These are phyloP conservation scores for Pythium vanterpoolii DNA, from an alignment of 352 stramenopile species.

Conservation along the genomic window DNA sequence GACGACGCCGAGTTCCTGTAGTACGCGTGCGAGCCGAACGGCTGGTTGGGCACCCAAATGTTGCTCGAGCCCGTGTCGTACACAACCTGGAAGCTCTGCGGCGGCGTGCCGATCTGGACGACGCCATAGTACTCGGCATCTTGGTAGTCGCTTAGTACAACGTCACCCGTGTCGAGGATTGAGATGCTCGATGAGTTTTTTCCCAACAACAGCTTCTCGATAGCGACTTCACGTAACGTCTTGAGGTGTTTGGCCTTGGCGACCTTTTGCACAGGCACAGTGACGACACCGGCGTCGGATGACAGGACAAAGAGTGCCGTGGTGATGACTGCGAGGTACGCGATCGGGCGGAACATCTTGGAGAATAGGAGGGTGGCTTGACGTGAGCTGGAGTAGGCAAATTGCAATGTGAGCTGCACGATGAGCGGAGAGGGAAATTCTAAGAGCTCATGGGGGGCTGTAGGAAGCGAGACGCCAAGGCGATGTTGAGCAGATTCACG, in stretches of 20 bases:
- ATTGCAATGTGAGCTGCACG: too few relatives aligned
- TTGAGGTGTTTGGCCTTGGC: too few relatives aligned
- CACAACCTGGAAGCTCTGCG: slow-evolving; percentile 92
- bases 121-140: slow-evolving; percentile 95
- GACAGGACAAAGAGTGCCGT: neutral
- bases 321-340: slow-evolving; percentile 24
- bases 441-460: too few relatives aligned
- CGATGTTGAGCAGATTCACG: too few relatives aligned
- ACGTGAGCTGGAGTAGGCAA: too few relatives aligned
- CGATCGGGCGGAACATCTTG: slow-evolving; percentile 18
- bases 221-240: too few relatives aligned
- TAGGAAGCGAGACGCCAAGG: too few relatives aligned
- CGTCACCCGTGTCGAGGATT: slow-evolving; percentile 24
- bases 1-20: too few relatives aligned
- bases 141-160: slow-evolving; percentile 86
- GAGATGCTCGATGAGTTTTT: slow-evolving; percentile 7
- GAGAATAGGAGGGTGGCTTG: neutral
- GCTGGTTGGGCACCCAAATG: slow-evolving; percentile 93
- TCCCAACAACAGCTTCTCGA: slow-evolving; percentile 60
- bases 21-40: too few relatives aligned
- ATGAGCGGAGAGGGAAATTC: too few relatives aligned
- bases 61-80: slow-evolving; percentile 96
- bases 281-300: slow-evolving; percentile 32
- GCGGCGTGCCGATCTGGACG: slow-evolving; percentile 87
- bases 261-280: slow-evolving; percentile 63